phyloP scores from a whole-genome alignment of 1,284 basidiomycete genomes.

The Meira miltonrushii region DNA sequence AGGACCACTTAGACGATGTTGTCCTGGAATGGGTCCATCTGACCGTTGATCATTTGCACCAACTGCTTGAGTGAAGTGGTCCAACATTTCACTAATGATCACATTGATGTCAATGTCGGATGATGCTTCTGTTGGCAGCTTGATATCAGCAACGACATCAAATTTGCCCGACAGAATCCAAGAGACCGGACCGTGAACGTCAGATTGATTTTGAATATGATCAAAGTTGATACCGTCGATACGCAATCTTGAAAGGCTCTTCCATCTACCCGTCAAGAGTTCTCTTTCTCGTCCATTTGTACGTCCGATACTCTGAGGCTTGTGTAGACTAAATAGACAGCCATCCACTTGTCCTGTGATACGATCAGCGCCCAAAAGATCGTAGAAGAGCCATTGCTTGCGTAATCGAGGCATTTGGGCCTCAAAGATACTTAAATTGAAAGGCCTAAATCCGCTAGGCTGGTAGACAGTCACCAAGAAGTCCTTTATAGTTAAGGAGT shows the following conservation, averaged over 20 bases:
- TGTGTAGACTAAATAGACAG: conserved; percentile 92
- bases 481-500: conserved; percentile 83
- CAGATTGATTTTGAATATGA: conserved; percentile 80
- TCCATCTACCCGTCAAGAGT: conserved; percentile 68
- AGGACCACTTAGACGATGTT: conserved; percentile 77
- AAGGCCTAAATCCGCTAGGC: conserved; percentile 80
- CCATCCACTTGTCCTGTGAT: conserved; percentile 98
- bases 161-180: conserved; percentile 97
- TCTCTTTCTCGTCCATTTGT: conserved; percentile 65
- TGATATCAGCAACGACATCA: conserved; percentile 94
- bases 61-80: conserved; percentile 62
- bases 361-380: conserved; percentile 72
- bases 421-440: conserved; percentile 86
- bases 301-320: conserved; percentile 88
- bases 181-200: conserved; percentile 72
- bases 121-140: conserved; percentile 78
- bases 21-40: conserved; percentile 70
- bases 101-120: conserved; percentile 68
- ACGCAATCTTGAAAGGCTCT: conserved; percentile 86
- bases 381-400: conserved; percentile 93
- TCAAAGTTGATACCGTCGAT: conserved; percentile 97
- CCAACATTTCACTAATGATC: conserved; percentile 84
- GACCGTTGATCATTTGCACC: conserved; percentile 22
- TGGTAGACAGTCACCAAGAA: conserved; percentile 92
- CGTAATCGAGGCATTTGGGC: conserved; percentile 80